Evolutionary conservation across 2,329 filamentous ascomycete genomes (phyloP).

Genomic region (Cercospora sesami): DNA sequence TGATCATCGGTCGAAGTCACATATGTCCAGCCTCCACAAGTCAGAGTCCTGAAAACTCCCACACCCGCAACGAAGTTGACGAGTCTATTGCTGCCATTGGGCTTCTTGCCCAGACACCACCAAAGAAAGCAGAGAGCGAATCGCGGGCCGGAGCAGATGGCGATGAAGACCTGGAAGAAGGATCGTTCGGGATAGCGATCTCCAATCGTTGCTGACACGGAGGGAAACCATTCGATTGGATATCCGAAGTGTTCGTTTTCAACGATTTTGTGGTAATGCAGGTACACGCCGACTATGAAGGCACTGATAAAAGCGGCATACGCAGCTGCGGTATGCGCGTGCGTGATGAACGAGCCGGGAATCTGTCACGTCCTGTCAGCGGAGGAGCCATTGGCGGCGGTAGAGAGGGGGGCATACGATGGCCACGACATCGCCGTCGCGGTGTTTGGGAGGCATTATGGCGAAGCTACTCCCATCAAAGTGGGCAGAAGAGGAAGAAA

Average conservation of each 20-base stretch:
- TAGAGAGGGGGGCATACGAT: slow-evolving; percentile 47
- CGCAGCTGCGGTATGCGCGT: slow-evolving; percentile 78
- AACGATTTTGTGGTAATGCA: slow-evolving; percentile 97
- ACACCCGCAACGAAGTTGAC: slow-evolving; percentile 78
- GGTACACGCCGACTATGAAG: slow-evolving; percentile 69
- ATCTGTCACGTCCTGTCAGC: slow-evolving; percentile 45
- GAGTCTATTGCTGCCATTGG: slow-evolving; percentile 59
- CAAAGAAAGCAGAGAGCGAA: slow-evolving; percentile 88
- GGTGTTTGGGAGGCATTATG: slow-evolving; percentile 60
- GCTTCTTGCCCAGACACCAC: slow-evolving; percentile 82
- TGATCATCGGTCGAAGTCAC: slow-evolving; percentile 98
- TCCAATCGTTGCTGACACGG: slow-evolving; percentile 75
- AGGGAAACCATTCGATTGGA: slow-evolving; percentile 45
- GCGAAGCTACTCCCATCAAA: slow-evolving; percentile 15
- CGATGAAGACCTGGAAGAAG: slow-evolving; percentile 96
- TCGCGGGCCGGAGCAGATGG: slow-evolving; percentile 89
- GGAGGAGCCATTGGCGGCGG: background rate
- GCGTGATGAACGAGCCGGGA: slow-evolving; percentile 87
- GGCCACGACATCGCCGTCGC: slow-evolving; percentile 63
- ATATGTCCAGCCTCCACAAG: slow-evolving; percentile 97
- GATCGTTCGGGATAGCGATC: slow-evolving; percentile 96
- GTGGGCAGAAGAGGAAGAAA: slow-evolving; percentile 6
- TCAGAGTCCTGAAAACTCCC: slow-evolving; percentile 84
- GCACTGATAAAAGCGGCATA: slow-evolving; percentile 87
- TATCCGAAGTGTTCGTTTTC: slow-evolving; percentile 81